These are phyloP conservation scores for Bauhinia variegata DNA, from an alignment of 306 rosid genomes.

Conservation along the genomic window DNA sequence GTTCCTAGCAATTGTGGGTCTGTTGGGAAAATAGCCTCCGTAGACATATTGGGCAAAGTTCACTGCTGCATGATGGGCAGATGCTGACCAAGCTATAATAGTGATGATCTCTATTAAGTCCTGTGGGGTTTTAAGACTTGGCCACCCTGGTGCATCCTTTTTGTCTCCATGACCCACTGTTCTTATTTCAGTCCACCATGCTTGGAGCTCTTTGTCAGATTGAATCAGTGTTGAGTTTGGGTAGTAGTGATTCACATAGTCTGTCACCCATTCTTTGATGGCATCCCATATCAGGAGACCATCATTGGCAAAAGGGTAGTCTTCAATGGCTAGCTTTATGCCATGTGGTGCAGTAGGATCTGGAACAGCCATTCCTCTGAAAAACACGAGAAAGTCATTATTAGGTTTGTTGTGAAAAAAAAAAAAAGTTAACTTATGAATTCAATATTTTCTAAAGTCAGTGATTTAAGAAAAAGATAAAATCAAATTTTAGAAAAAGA, in stretches of 20 bases:
- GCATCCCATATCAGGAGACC: slow-evolving; percentile 60
- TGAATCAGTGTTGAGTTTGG: slow-evolving; percentile 34
- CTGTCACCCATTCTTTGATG: slow-evolving; percentile 48
- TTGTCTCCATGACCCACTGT: slow-evolving; percentile 51
- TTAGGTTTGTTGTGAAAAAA: neutral
- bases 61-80: slow-evolving; percentile 54
- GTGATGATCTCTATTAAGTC: slow-evolving; percentile 41
- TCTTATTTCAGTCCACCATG: slow-evolving; percentile 54
- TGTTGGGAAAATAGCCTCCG: slow-evolving; percentile 52
- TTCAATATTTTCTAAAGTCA: neutral
- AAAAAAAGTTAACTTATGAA: neutral
- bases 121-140: slow-evolving; percentile 40
- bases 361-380: slow-evolving; percentile 49
- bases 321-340: slow-evolving; percentile 49
- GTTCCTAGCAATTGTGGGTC: slow-evolving; percentile 44
- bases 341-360: slow-evolving; percentile 52
- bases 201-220: slow-evolving; percentile 52
- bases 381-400: neutral
- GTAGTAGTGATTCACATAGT: slow-evolving; percentile 51
- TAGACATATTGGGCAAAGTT: slow-evolving; percentile 48
- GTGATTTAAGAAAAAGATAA: no score
- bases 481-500: no score
- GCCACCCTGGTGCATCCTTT: slow-evolving; percentile 56
- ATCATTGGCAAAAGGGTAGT: slow-evolving; percentile 57
- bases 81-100: slow-evolving; percentile 47